Conservation (phyloP, 2,329 filamentous ascomycete species). For the Emmonsiellopsis sp. region DNA sequence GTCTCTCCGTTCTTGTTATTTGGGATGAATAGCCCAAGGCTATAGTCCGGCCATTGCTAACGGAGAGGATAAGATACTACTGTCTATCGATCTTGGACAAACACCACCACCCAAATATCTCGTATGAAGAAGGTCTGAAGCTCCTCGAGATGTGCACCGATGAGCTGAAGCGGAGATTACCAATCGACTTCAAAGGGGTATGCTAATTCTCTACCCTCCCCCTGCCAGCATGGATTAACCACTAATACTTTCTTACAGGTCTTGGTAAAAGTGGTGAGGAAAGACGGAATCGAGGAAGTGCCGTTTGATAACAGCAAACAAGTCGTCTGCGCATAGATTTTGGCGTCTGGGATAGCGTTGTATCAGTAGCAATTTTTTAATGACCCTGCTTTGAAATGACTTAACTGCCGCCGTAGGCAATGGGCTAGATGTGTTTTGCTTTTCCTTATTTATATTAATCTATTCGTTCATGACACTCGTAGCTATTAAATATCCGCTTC, state of each 20-base stretch:
- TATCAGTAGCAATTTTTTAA: constrained; percentile 21
- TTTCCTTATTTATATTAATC: not conserved
- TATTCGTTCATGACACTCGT: not conserved
- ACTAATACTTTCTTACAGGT: constrained; percentile 28
- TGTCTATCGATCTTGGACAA: constrained; percentile 96
- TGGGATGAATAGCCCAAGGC: not conserved
- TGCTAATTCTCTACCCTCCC: constrained; percentile 21
- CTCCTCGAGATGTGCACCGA: constrained; percentile 91
- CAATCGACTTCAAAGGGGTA: constrained; percentile 97
- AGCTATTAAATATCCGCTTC: not conserved
- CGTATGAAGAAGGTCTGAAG: constrained; percentile 80
- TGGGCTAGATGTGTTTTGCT: not conserved
- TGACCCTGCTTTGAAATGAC: constrained; percentile 18
- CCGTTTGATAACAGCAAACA: constrained; percentile 73
- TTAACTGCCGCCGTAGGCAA: not conserved
- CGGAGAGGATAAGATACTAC: constrained; percentile 61
- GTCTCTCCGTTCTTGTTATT: constrained; percentile 22
- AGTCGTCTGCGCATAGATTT: constrained; percentile 36
- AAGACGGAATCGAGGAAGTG: constrained; percentile 80
- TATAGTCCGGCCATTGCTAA: not conserved
- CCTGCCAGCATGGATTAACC: not conserved
- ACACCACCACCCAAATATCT: constrained; percentile 93
- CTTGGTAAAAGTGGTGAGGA: constrained; percentile 82
- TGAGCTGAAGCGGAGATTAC: constrained; percentile 91
- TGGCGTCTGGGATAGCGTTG: constrained; percentile 20